Evolutionary conservation across 2,329 filamentous ascomycete genomes (phyloP).

Genomic region (Ceratocystis papillata): DNA sequence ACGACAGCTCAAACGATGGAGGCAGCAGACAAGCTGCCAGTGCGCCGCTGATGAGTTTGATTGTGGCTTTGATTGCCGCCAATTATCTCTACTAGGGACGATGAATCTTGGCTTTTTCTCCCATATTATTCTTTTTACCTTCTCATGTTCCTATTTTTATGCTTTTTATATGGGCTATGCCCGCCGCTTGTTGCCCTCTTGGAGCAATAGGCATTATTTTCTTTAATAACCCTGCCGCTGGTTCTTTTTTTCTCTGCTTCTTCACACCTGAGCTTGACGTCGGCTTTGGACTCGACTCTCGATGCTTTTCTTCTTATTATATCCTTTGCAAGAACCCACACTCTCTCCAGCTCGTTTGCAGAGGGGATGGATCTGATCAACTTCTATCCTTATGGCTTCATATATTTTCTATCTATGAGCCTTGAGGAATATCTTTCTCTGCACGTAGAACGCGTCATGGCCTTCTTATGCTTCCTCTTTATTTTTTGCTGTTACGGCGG

Average conservation of each 20-base stretch:
- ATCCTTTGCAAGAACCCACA: background rate
- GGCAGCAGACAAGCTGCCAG: slow-evolving; percentile 39
- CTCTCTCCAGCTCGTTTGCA: background rate
- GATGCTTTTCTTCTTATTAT: slow-evolving; percentile 16
- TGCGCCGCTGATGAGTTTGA: slow-evolving; percentile 43
- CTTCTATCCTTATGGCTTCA: background rate
- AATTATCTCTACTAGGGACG: slow-evolving; percentile 37
- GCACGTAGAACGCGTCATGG: background rate
- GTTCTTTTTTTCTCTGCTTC: background rate
- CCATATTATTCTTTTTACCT: slow-evolving; percentile 22
- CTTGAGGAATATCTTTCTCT: slow-evolving; percentile 8
- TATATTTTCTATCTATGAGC: slow-evolving; percentile 5
- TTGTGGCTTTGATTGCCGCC: slow-evolving; percentile 46
- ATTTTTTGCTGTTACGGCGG: slow-evolving; percentile 24
- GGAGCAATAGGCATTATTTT: slow-evolving; percentile 1
- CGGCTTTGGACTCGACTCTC: slow-evolving; percentile 26
- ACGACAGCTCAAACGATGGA: slow-evolving; percentile 32
- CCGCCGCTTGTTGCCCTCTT: background rate
- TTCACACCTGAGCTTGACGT: slow-evolving; percentile 13
- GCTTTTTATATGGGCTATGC: background rate
- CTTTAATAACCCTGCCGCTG: slow-evolving; percentile 15
- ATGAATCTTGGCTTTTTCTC: slow-evolving; percentile 1
- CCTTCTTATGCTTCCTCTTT: slow-evolving; percentile 14
- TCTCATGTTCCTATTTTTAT: slow-evolving; percentile 19
- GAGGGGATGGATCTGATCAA: no score